phyloP scores from a whole-genome alignment of 768 basidiomycete species.

The Mycena chlorophos region DNA sequence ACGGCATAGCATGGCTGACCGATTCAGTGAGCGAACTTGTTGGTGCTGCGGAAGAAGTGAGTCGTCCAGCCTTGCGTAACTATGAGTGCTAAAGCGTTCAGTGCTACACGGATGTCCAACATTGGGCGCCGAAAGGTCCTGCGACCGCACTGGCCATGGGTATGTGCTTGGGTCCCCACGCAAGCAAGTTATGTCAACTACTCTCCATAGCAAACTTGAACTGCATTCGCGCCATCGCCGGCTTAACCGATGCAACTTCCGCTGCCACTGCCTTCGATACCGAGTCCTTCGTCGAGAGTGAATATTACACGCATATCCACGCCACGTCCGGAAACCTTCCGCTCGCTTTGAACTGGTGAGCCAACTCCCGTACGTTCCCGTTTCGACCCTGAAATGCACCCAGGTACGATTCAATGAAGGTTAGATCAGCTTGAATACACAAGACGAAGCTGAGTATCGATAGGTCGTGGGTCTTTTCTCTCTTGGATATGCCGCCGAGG shows the following conservation, averaged over 20 bases:
- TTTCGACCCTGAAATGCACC: not conserved
- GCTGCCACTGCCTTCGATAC: constrained; percentile 60
- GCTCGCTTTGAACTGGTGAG: constrained; percentile 63
- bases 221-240: constrained; percentile 63
- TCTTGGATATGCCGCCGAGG: constrained; percentile 57
- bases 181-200: not conserved
- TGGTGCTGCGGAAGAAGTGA: constrained; percentile 61
- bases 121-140: constrained; percentile 58
- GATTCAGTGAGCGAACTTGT: constrained; percentile 57
- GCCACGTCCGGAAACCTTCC: constrained; percentile 47
- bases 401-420: constrained; percentile 71
- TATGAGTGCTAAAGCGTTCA: constrained; percentile 24
- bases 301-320: constrained; percentile 48
- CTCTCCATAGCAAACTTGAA: constrained; percentile 50
- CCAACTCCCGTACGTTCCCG: not conserved
- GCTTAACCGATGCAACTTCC: constrained; percentile 52
- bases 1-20: not conserved
- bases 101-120: constrained; percentile 56
- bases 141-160: constrained; percentile 54
- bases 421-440: constrained; percentile 20
- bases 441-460: not conserved
- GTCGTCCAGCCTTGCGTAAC: constrained; percentile 6
- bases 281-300: constrained; percentile 55
- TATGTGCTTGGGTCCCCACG: constrained; percentile 27
- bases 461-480: constrained; percentile 67